These are phyloP conservation scores for Fusarium phyllophilum DNA, from an alignment of 2,329 filamentous ascomycete genomes.

Conservation along the genomic window DNA sequence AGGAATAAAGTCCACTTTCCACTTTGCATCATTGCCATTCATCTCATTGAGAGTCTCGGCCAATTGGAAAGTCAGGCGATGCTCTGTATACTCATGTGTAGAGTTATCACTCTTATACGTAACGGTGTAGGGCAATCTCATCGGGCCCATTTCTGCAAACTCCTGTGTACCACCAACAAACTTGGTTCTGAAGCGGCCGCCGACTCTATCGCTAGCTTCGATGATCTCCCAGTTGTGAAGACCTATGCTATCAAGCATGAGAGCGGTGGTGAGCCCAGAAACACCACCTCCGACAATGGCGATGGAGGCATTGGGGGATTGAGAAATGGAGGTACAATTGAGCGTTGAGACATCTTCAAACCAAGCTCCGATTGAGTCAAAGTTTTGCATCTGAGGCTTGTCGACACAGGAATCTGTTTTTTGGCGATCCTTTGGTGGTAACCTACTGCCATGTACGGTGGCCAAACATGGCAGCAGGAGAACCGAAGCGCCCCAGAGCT, in stretches of 20 bases:
- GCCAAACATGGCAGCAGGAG: background rate
- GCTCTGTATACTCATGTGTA: conserved; percentile 69
- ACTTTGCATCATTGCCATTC: conserved; percentile 61
- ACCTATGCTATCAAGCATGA: conserved; percentile 62
- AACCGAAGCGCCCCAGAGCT: background rate
- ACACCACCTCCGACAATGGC: conserved; percentile 75
- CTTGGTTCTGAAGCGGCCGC: conserved; percentile 71
- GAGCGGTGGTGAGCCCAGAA: conserved; percentile 69
- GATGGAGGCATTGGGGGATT: conserved; percentile 46
- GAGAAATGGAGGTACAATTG: background rate
- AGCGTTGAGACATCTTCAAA: conserved; percentile 8
- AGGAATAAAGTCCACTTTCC: conserved; percentile 68
- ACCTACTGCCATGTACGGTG: background rate
- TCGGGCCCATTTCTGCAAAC: conserved; percentile 67
- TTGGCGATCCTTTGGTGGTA: background rate
- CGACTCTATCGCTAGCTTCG: conserved; percentile 69
- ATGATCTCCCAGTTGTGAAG: conserved; percentile 70
- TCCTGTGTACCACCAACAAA: conserved; percentile 62
- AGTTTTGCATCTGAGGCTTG: background rate
- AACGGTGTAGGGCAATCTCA: conserved; percentile 69
- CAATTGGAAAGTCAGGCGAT: conserved; percentile 72
- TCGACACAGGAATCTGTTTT: accelerated
- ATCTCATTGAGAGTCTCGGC: conserved; percentile 68
- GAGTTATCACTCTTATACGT: conserved; percentile 62
- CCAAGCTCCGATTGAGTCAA: conserved; percentile 20